A percentile compares a stretch with the other conserved stretches of the same genome.
These are phyloP conservation scores for Cardamine chenopodiifolia DNA, from an alignment of 345 rosid genomes.

Conservation along the genomic window DNA sequence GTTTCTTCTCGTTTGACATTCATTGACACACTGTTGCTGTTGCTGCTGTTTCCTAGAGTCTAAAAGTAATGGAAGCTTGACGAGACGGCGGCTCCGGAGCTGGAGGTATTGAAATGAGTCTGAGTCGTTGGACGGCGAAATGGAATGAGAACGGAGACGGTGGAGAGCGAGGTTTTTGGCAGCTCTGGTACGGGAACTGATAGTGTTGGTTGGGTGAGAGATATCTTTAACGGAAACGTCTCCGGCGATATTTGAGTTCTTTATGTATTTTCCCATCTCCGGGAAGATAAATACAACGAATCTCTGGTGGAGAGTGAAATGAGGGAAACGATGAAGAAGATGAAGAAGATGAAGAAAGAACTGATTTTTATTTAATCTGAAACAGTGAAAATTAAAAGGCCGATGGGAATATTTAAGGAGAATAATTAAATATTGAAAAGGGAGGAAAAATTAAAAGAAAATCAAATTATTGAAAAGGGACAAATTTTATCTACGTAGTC, in stretches of 20 bases:
- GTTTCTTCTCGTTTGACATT: constrained; percentile 14
- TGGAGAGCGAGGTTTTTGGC: constrained; percentile 62
- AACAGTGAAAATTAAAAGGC: constrained; percentile 3
- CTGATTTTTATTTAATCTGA: constrained; percentile 23
- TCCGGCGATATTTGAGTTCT: constrained; percentile 54
- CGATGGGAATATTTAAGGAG: no score
- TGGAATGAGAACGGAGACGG: constrained; percentile 44
- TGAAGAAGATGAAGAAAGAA: constrained; percentile 30
- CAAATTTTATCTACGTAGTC: background rate
- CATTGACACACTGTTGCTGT: background rate
- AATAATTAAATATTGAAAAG: background rate
- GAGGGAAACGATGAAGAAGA: constrained; percentile 38
- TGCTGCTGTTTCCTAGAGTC: constrained; percentile 21
- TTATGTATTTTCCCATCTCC: constrained; percentile 70
- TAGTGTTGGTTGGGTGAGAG: constrained; percentile 43
- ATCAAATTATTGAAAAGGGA: no score
- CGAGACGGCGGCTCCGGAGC: constrained; percentile 67
- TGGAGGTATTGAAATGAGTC: constrained; percentile 62
- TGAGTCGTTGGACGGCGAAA: constrained; percentile 10
- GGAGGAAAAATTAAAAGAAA: background rate
- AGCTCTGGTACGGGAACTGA: constrained; percentile 60
- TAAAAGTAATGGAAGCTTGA: constrained; percentile 40
- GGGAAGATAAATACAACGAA: background rate
- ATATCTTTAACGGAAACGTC: constrained; percentile 48
- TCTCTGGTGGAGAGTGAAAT: constrained; percentile 33